Conservation (phyloP, 805 yeast genomes). For the Scheffersomyces lignosus region DNA sequence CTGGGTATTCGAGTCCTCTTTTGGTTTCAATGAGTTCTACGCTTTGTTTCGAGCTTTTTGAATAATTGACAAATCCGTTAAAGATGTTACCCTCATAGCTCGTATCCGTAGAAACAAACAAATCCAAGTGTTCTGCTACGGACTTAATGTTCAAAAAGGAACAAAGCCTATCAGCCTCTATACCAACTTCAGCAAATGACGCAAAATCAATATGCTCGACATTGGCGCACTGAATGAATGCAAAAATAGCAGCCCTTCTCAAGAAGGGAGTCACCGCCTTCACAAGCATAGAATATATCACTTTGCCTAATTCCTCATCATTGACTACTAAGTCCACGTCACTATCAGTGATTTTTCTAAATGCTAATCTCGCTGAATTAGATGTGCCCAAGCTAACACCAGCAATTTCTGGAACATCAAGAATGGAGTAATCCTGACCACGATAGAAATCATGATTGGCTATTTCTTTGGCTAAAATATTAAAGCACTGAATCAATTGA, state of each 20-base stretch:
- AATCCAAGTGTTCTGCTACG: conserved; percentile 17
- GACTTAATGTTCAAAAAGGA: conserved; percentile 48
- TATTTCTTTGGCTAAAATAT: conserved; percentile 27
- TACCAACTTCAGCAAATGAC: conserved; percentile 14
- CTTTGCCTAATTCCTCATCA: conserved; percentile 31
- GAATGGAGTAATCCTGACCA: conserved; percentile 21
- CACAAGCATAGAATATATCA: conserved; percentile 54
- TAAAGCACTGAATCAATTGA: conserved; percentile 49
- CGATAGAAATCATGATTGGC: conserved; percentile 24
- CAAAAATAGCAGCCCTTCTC: conserved; percentile 59
- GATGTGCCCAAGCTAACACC: conserved; percentile 11
- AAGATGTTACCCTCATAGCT: conserved; percentile 28
- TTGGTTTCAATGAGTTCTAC: conserved; percentile 12
- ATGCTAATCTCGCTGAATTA: neutral
- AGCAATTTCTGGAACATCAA: conserved; percentile 39
- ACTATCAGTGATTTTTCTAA: conserved; percentile 1
- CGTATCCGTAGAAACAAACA: neutral
- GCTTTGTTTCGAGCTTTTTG: conserved; percentile 6
- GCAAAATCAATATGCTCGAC: conserved; percentile 27
- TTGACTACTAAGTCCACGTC: conserved; percentile 15
- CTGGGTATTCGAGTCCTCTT: conserved; percentile 59
- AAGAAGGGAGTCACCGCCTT: conserved; percentile 64
- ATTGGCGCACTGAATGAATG: conserved; percentile 53
- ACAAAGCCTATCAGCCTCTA: conserved; percentile 59
- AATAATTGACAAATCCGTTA: conserved; percentile 15